Evolutionary conservation across 352 stramenopile species (phyloP).

Genomic region (Elongisporangium prolatum): DNA sequence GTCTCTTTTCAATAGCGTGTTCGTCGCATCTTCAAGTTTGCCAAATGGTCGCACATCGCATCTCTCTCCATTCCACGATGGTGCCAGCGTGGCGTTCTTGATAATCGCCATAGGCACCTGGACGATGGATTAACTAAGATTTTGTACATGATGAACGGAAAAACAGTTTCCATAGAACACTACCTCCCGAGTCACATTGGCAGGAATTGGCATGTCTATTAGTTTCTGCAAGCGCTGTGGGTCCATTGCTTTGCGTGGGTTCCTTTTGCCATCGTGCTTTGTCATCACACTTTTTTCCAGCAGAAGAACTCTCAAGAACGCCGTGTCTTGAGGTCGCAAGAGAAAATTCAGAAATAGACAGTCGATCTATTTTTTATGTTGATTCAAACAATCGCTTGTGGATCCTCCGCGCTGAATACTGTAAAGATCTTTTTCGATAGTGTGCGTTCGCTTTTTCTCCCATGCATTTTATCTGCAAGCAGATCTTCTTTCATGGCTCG

Average conservation of each 20-base stretch:
- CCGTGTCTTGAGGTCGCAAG: background rate
- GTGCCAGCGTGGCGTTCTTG: conserved; percentile 32
- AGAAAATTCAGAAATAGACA: conserved; percentile 1
- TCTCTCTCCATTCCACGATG: conserved; percentile 57
- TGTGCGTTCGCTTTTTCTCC: conserved; percentile 27
- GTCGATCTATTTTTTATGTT: background rate
- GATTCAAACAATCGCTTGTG: conserved; percentile 21
- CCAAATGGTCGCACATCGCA: conserved; percentile 47
- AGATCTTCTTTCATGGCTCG: conserved; percentile 45
- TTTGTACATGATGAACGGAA: background rate
- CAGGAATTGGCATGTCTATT: conserved; percentile 44
- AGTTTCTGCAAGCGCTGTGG: conserved; percentile 32
- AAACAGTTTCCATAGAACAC: background rate
- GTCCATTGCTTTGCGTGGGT: background rate
- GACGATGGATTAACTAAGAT: background rate
- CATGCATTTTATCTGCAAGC: conserved; percentile 45
- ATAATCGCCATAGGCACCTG: conserved; percentile 27
- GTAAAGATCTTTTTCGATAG: conserved; percentile 54
- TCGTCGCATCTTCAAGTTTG: conserved; percentile 25
- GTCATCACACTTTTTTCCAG: background rate
- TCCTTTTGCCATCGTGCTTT: background rate
- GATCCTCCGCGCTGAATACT: conserved; percentile 44
- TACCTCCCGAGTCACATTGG: conserved; percentile 29
- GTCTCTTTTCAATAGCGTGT: conserved; percentile 32
- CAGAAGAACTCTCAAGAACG: background rate